These are phyloP conservation scores for Daedaleopsis nitida DNA, from an alignment of 768 basidiomycete genomes.

Conservation along the genomic window DNA sequence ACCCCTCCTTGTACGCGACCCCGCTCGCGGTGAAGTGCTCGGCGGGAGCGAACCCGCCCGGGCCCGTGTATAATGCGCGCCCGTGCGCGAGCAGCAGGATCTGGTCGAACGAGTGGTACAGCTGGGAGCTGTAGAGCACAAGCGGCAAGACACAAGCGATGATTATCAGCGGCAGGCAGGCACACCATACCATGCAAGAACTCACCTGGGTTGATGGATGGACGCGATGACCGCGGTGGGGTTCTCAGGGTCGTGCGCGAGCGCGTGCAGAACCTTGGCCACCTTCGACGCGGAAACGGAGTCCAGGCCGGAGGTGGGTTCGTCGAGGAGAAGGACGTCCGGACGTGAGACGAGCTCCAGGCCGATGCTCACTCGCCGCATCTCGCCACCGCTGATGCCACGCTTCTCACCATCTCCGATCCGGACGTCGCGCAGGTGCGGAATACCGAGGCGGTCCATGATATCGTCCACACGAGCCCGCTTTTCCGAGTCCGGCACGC, in stretches of 20 bases:
- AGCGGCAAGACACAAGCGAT: background rate
- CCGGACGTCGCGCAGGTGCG: conserved; percentile 63
- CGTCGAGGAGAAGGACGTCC: conserved; percentile 84
- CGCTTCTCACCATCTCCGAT: conserved; percentile 76
- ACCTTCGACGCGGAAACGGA: conserved; percentile 85
- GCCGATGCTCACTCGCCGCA: conserved; percentile 88
- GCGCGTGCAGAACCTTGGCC: conserved; percentile 71
- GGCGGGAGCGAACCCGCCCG: conserved; percentile 69
- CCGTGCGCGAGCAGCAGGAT: conserved; percentile 81
- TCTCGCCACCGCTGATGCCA: conserved; percentile 92
- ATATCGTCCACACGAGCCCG: conserved; percentile 65
- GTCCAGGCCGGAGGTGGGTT: conserved; percentile 83
- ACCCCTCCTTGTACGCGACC: conserved; percentile 68
- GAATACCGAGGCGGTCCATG: conserved; percentile 78
- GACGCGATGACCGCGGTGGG: conserved; percentile 85
- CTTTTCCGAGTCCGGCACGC: conserved; percentile 62
- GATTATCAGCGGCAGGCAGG: background rate
- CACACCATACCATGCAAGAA: conserved; percentile 4
- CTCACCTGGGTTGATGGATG: conserved; percentile 83
- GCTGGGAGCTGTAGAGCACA: conserved; percentile 55
- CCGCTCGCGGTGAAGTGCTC: conserved; percentile 56
- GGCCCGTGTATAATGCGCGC: conserved; percentile 75
- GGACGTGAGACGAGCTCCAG: conserved; percentile 85
- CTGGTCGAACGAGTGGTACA: conserved; percentile 84
- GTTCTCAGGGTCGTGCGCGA: conserved; percentile 67